A percentile compares a stretch with the other conserved stretches of the same genome.
Evolutionary conservation across 306 rosid genomes (phyloP).

Genomic region (Clitoria ternatea): DNA sequence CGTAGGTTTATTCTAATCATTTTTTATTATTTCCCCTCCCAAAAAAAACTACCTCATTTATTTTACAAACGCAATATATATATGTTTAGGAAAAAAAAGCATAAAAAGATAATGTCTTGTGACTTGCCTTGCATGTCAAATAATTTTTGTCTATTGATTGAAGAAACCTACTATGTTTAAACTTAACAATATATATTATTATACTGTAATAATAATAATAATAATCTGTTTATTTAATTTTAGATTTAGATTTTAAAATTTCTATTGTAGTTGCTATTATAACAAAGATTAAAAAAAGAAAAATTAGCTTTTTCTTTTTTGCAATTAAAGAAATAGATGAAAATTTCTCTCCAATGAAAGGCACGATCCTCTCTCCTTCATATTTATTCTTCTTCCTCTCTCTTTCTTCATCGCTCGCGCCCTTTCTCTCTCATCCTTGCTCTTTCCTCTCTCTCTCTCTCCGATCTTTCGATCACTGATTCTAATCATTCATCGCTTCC

Average conservation of each 20-base stretch:
- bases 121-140: constrained; percentile 27
- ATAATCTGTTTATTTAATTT: too few relatives aligned
- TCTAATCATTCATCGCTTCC: constrained; percentile 32
- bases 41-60: neutral
- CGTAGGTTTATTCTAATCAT: neutral
- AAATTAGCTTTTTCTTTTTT: neutral
- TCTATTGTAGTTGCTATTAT: neutral
- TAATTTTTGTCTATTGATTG: neutral
- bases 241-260: too few relatives aligned
- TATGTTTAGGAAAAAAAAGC: neutral
- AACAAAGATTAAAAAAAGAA: neutral
- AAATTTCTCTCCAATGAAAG: constrained; percentile 37
- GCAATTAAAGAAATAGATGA: neutral
- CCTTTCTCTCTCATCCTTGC: constrained; percentile 30
- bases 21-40: neutral
- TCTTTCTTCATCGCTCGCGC: constrained; percentile 32
- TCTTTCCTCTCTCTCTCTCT: neutral
- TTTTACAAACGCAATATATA: neutral
- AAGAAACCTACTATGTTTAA: neutral
- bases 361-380: constrained; percentile 39
- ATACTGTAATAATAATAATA: neutral
- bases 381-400: constrained; percentile 35
- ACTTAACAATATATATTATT: too few relatives aligned
- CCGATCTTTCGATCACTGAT: constrained; percentile 35
- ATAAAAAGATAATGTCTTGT: neutral